Evolutionary conservation across 139 green algal genomes (phyloP).

Genomic region (Trebouxia sp.): DNA sequence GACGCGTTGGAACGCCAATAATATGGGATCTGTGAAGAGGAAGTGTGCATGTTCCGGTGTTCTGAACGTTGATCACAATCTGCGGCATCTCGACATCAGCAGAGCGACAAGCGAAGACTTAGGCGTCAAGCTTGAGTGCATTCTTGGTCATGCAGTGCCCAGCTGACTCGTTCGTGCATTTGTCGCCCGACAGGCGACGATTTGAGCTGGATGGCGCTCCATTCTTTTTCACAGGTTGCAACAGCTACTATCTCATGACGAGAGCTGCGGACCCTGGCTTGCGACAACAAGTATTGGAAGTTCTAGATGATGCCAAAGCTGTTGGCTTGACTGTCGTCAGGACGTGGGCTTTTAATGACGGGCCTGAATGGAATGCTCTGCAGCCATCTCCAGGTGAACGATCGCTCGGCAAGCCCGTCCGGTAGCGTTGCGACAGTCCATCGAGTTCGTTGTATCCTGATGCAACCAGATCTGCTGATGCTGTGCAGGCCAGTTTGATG

Average conservation of each 20-base stretch:
- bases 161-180: constrained; percentile 34
- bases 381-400: constrained; percentile 54
- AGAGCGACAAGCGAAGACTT: too few relatives aligned
- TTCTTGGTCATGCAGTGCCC: constrained; percentile 19
- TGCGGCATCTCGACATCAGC: too few relatives aligned
- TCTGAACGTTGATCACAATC: too few relatives aligned
- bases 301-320: constrained; percentile 40
- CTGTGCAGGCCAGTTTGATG: constrained; percentile 41
- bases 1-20: too few relatives aligned
- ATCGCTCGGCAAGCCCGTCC: background rate
- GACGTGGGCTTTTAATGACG: constrained; percentile 65
- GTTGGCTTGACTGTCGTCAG: constrained; percentile 49
- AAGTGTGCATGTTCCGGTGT: too few relatives aligned
- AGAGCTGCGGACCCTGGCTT: constrained; percentile 40
- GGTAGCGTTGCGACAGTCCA: background rate
- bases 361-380: constrained; percentile 64
- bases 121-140: too few relatives aligned
- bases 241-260: constrained; percentile 77
- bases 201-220: constrained; percentile 41
- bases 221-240: constrained; percentile 64
- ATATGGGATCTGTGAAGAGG: too few relatives aligned
- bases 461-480: background rate
- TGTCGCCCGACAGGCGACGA: constrained; percentile 29
- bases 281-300: constrained; percentile 40
- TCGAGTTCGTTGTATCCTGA: background rate